phyloP scores from a whole-genome alignment of 2,329 filamentous ascomycete species.

The Pyricularia sp. region DNA sequence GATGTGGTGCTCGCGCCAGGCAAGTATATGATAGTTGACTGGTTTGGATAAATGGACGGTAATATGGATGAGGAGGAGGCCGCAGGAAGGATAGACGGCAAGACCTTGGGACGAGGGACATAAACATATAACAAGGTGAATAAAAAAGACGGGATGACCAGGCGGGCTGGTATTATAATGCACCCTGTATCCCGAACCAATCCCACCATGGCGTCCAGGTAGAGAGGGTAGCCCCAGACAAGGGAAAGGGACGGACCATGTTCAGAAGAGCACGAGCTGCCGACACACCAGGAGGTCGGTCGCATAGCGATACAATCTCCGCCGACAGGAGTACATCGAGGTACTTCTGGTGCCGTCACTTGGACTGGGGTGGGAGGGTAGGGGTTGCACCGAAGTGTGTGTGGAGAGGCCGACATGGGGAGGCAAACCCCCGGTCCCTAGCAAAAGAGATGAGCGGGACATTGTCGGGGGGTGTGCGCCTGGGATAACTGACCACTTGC shows the following conservation, averaged over 20 bases:
- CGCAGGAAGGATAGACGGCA: conserved; percentile 23
- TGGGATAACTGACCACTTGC: not conserved
- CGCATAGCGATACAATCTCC: not conserved
- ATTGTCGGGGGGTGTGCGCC: not conserved
- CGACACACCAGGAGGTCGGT: not conserved
- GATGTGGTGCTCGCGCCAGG: not conserved
- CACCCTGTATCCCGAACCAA: conserved; percentile 4
- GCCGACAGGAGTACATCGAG: conserved; percentile 1
- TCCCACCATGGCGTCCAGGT: not conserved
- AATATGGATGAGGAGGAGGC: conserved; percentile 28
- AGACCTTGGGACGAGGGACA: conserved; percentile 14
- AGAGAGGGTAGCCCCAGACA: conserved; percentile 1
- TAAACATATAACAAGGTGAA: conserved; percentile 1
- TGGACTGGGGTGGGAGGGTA: not conserved
- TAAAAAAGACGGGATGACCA: conserved; percentile 5
- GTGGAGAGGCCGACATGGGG: not conserved
- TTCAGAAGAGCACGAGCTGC: not conserved
- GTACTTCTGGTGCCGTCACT: conserved; percentile 3
- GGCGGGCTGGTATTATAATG: conserved; percentile 4
- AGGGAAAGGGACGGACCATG: conserved; percentile 1
- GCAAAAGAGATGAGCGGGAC: not conserved
- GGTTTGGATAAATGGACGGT: conserved; percentile 31
- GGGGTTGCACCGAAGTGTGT: not conserved
- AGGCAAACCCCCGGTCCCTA: not conserved
- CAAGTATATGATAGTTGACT: conserved; percentile 18